Conservation (phyloP, 495 filamentous ascomycete genomes). For the Hyphodiscus hymeniophilus region DNA sequence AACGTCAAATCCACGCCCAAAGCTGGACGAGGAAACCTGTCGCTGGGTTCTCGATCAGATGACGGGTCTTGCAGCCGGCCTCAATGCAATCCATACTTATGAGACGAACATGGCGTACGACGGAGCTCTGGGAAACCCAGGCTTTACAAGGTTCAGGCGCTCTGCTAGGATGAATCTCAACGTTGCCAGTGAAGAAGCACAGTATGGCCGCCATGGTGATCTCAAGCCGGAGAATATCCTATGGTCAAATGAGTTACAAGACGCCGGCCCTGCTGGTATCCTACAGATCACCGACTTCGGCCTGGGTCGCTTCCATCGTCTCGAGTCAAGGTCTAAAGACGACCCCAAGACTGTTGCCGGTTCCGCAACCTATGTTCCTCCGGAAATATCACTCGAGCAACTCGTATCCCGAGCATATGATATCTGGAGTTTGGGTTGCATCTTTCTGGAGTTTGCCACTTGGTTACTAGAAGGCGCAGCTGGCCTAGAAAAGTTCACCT, state of each 20-base stretch:
- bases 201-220: constrained; percentile 19
- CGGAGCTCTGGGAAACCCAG: not conserved
- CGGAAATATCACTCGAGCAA: constrained; percentile 21
- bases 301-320: constrained; percentile 1
- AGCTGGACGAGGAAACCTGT: not conserved
- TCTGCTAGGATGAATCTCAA: not conserved
- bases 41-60: constrained; percentile 4
- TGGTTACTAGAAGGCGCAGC: constrained; percentile 5
- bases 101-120: not conserved
- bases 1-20: not conserved
- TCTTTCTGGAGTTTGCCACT: constrained; percentile 30
- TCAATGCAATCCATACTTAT: constrained; percentile 3
- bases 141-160: not conserved
- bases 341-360: not conserved
- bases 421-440: constrained; percentile 34
- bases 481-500: not conserved
- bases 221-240: constrained; percentile 23
- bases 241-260: not conserved
- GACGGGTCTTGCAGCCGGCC: not conserved
- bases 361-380: constrained; percentile 27
- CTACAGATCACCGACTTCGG: constrained; percentile 20
- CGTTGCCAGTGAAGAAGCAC: not conserved
- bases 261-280: not conserved
- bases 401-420: constrained; percentile 25
- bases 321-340: not conserved